Evolutionary conservation across 164 flowering plant species (phyloP).

Genomic region (Tetracentron sinense): DNA sequence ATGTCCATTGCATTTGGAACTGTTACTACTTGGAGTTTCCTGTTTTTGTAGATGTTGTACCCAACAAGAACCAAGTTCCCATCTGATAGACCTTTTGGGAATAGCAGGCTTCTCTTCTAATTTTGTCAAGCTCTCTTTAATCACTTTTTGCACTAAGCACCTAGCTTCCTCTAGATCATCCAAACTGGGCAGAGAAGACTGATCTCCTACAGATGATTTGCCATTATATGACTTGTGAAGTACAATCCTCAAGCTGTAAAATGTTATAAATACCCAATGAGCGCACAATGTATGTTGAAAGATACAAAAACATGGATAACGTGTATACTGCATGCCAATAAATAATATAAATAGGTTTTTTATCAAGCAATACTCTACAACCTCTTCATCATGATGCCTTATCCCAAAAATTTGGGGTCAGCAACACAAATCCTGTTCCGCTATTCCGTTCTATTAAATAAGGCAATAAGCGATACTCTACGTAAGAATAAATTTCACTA

Average conservation of each 20-base stretch:
- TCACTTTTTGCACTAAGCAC: slow-evolving; percentile 36
- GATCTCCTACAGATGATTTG: slow-evolving; percentile 31
- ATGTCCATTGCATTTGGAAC: slow-evolving; percentile 24
- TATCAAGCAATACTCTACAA: too few relatives aligned
- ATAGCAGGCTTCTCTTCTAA: slow-evolving; percentile 32
- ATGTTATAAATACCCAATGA: slow-evolving; percentile 10
- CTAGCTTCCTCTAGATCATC: slow-evolving; percentile 39
- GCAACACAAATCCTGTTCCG: too few relatives aligned
- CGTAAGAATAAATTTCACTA: too few relatives aligned
- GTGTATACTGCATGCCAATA: not conserved
- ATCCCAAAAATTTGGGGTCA: too few relatives aligned
- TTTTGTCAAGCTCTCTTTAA: slow-evolving; percentile 55
- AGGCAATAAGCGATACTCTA: too few relatives aligned
- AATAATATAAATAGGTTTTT: not conserved
- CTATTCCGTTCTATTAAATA: too few relatives aligned
- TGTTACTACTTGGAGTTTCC: slow-evolving; percentile 37
- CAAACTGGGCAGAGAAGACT: slow-evolving; percentile 20
- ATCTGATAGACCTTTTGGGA: slow-evolving; percentile 48
- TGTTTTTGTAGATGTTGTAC: slow-evolving; percentile 79
- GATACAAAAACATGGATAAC: not conserved
- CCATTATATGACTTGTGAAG: slow-evolving; percentile 42
- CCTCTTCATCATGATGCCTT: too few relatives aligned
- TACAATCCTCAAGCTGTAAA: slow-evolving; percentile 71
- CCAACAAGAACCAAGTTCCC: slow-evolving; percentile 96
- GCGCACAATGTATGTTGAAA: not conserved